Conservation (phyloP, 805 yeast genomes). For the Blastobotrys terrestris region DNA sequence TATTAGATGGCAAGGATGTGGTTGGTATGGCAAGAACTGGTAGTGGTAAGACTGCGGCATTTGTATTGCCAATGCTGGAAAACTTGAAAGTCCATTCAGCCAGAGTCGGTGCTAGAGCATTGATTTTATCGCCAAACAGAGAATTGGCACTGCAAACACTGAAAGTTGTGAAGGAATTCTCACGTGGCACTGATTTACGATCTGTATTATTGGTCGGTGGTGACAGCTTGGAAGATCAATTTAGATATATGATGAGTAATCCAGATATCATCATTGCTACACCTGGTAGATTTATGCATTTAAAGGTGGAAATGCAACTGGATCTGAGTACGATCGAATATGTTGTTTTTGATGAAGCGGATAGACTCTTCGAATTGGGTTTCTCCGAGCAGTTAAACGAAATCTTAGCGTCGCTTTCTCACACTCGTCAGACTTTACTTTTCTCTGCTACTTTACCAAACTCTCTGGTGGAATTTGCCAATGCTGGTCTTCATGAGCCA, state of each 20-base stretch:
- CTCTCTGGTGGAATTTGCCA: conserved; percentile 90
- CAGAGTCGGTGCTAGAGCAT: conserved; percentile 81
- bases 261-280: conserved; percentile 96
- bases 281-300: conserved; percentile 94
- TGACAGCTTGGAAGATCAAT: conserved; percentile 96
- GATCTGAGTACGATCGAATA: conserved; percentile 80
- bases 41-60: conserved; percentile 98
- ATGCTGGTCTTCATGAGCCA: conserved; percentile 91
- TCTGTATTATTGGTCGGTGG: conserved; percentile 88
- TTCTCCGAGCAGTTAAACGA: conserved; percentile 91
- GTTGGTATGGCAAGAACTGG: conserved; percentile 99
- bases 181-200: conserved; percentile 77
- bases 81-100: conserved; percentile 77
- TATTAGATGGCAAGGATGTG: conserved; percentile 82
- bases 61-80: conserved; percentile 84
- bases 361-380: conserved; percentile 92
- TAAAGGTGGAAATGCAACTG: conserved; percentile 90
- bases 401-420: conserved; percentile 74
- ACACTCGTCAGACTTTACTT: conserved; percentile 76
- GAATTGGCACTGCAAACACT: conserved; percentile 92
- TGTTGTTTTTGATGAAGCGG: conserved; percentile 96
- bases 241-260: conserved; percentile 82
- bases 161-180: conserved; percentile 82
- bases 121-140: conserved; percentile 89
- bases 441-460: conserved; percentile 95